Conservation (phyloP, 2,329 filamentous ascomycete genomes). For the Pseudocercospora pini-densiflorae region DNA sequence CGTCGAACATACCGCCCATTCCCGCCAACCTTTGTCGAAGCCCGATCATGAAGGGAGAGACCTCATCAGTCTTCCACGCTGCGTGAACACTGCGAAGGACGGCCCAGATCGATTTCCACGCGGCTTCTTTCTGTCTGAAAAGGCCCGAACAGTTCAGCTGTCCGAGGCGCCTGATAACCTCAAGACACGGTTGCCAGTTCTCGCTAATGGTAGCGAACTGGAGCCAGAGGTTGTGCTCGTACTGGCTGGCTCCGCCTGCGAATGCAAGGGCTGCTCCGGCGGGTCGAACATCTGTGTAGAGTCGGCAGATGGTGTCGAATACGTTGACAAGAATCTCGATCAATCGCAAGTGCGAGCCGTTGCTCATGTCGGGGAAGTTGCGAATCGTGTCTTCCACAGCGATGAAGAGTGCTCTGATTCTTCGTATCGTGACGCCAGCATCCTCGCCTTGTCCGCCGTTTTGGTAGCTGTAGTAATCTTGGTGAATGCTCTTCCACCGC, state of each 20-base stretch:
- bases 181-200: constrained; percentile 23
- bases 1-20: constrained; percentile 12
- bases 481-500: constrained; percentile 13
- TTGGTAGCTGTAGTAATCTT: constrained; percentile 4
- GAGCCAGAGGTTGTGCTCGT: constrained; percentile 25
- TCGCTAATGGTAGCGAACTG: constrained; percentile 21
- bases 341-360: constrained; percentile 8
- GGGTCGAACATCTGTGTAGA: neutral
- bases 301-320: neutral
- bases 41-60: neutral
- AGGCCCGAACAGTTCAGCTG: neutral
- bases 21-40: constrained; percentile 10
- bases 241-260: constrained; percentile 22
- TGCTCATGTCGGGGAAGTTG: constrained; percentile 9
- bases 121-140: constrained; percentile 3
- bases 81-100: neutral
- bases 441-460: constrained; percentile 10
- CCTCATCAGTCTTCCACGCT: neutral
- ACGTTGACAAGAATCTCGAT: constrained; percentile 13
- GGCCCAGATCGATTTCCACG: constrained; percentile 7
- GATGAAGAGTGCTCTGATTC: constrained; percentile 17
- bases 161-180: constrained; percentile 15
- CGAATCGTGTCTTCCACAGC: constrained; percentile 19
- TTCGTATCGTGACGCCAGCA: constrained; percentile 18
- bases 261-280: constrained; percentile 11